Evolutionary conservation across 2,329 filamentous ascomycete genomes (phyloP).

Genomic region (Aureobasidium subglaciale): DNA sequence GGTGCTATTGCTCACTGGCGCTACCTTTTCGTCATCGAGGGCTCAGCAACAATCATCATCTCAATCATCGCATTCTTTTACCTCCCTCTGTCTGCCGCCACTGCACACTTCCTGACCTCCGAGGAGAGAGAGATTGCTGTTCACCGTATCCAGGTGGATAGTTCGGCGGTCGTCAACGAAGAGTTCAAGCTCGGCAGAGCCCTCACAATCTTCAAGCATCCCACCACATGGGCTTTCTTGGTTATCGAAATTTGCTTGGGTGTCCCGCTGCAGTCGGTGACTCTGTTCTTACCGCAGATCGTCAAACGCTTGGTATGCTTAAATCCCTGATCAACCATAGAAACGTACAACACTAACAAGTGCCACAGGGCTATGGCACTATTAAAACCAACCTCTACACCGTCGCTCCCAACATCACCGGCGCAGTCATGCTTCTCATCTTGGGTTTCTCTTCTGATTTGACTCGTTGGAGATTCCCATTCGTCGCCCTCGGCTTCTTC

Average conservation of each 20-base stretch:
- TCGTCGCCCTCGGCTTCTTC: slow-evolving; percentile 65
- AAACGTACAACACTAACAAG: not conserved
- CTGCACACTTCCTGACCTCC: slow-evolving; percentile 58
- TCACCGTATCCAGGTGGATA: slow-evolving; percentile 69
- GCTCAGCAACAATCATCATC: slow-evolving; percentile 49
- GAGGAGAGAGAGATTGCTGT: slow-evolving; percentile 63
- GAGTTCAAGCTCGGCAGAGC: slow-evolving; percentile 47
- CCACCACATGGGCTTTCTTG: slow-evolving; percentile 48
- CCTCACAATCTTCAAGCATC: slow-evolving; percentile 47
- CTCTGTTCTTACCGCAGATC: slow-evolving; percentile 54
- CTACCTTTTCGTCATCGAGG: slow-evolving; percentile 60
- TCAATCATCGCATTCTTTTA: slow-evolving; percentile 62
- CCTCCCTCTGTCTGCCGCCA: slow-evolving; percentile 56
- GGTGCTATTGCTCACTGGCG: slow-evolving; percentile 50
- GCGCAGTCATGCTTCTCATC: slow-evolving; percentile 64
- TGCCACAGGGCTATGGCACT: slow-evolving; percentile 37
- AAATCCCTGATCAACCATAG: not conserved
- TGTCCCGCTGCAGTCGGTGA: slow-evolving; percentile 51
- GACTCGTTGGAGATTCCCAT: slow-evolving; percentile 61
- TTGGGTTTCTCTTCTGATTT: slow-evolving; percentile 66
- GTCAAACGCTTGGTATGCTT: slow-evolving; percentile 37
- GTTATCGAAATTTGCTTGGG: slow-evolving; percentile 53
- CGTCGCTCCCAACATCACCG: slow-evolving; percentile 70
- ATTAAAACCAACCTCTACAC: slow-evolving; percentile 73
- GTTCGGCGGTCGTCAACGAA: slow-evolving; percentile 56